Evolutionary conservation across 2,329 filamentous ascomycete species (phyloP).

Genomic region (Penicillium capsulatum): DNA sequence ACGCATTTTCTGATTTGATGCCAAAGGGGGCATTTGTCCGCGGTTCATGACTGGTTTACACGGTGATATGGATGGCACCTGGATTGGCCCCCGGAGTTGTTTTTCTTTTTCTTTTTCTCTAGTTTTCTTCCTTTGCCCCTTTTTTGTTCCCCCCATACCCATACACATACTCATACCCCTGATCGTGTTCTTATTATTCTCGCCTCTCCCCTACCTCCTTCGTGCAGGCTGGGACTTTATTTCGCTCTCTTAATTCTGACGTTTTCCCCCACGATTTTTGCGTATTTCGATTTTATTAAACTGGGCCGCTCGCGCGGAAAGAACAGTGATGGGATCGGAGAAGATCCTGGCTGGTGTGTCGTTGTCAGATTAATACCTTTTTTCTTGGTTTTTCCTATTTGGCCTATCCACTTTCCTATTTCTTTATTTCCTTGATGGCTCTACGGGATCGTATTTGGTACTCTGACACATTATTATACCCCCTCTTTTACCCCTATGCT

Average conservation of each 20-base stretch:
- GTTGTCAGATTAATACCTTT: constrained; percentile 12
- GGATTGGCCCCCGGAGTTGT: constrained; percentile 2
- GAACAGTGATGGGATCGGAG: constrained; percentile 13
- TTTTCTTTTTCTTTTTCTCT: constrained; percentile 1
- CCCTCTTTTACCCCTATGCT: constrained; percentile 1
- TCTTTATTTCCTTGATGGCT: not conserved
- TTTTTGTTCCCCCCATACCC: constrained; percentile 7
- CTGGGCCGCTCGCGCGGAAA: constrained; percentile 23
- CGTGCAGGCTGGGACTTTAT: too few species aligned
- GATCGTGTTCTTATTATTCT: constrained; percentile 13
- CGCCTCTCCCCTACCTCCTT: constrained; percentile 12
- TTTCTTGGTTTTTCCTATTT: not conserved
- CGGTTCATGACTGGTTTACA: constrained; percentile 8
- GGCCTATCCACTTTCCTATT: constrained; percentile 5
- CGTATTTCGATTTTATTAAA: too few species aligned
- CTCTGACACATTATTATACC: constrained; percentile 18
- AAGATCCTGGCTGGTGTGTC: constrained; percentile 7
- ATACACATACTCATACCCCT: constrained; percentile 1
- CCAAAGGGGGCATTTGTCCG: constrained; percentile 4
- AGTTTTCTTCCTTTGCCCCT: constrained; percentile 10
- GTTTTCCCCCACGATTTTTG: constrained; percentile 5
- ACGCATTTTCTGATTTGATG: constrained; percentile 1
- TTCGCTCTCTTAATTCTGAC: constrained; percentile 6
- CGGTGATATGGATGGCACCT: constrained; percentile 5
- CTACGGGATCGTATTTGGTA: not conserved